Evolutionary conservation across 768 basidiomycete genomes (phyloP), one percentile per base, ranked within the genome.

Genomic region (Strobilomyces dryophilus): DNA sequence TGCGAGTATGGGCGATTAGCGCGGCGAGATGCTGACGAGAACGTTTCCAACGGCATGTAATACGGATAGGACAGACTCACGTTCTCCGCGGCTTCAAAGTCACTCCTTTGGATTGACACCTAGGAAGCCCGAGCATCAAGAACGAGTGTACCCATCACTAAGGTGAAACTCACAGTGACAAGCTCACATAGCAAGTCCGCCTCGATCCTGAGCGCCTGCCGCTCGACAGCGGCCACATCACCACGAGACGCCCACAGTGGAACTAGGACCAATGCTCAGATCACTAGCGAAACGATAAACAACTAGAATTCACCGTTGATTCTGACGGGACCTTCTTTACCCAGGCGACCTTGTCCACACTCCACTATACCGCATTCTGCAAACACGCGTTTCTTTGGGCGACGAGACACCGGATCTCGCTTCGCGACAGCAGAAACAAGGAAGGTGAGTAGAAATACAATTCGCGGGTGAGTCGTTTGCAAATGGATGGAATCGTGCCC

Each of bases 151-250:
- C 11, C 11, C 21, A 53, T 27, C 14, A 44, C 6, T 12, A 46
- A 14, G 5, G 17, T 35, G 12, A 58, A 52, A 12, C 29, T 47
- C 11, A 89, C 88, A 7, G 79, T 79, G 17, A 83, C 73, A 7
- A 90, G 74, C 61, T 92, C 89, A 54, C 82, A 85, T 37, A 87
- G 63, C 53, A 90, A 64, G 57, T 91, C 88, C 0, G 85, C 87
- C 56, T 83, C 84, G 41, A 91, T 77, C 48, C 76, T 78, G n/a
- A 76, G 73, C 54, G 87, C 73, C 32, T 76, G 70, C 17, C 69
- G 64, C 35, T 81, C 77, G 1, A 83, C 63, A 34, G 74, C 75
- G 11, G 73, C 67, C 1, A 81, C 70, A 49, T 88, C 84, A 2
- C 66, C 69, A 8, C 73, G 62, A 35, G 78, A 78, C 1, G 81